Evolutionary conservation across 345 rosid genomes (phyloP).

Genomic region (Moringa oleifera): DNA sequence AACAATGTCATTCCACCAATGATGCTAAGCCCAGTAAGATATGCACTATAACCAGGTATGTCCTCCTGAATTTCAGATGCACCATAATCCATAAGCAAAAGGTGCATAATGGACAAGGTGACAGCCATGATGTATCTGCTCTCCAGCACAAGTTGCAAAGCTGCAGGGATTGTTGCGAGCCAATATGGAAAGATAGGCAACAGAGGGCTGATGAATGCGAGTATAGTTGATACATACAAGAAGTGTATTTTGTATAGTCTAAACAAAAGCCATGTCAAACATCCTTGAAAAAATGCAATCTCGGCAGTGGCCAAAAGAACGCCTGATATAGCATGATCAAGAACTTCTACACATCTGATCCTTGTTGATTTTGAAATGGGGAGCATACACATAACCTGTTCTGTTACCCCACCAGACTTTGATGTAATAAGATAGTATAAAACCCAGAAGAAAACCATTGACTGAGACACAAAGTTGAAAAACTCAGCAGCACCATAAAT

Average conservation of each 20-base stretch:
- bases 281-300: slow-evolving; percentile 88
- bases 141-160: slow-evolving; percentile 63
- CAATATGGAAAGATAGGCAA: slow-evolving; percentile 81
- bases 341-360: slow-evolving; percentile 71
- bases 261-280: slow-evolving; percentile 91
- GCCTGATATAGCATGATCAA: slow-evolving; percentile 78
- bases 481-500: slow-evolving; percentile 92
- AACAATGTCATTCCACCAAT: slow-evolving; percentile 96
- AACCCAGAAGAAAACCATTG: slow-evolving; percentile 82
- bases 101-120: slow-evolving; percentile 55
- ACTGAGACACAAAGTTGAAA: slow-evolving; percentile 78
- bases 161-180: slow-evolving; percentile 89
- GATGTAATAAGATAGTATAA: slow-evolving; percentile 82
- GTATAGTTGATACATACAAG: slow-evolving; percentile 75
- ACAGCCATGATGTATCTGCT: slow-evolving; percentile 65
- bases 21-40: slow-evolving; percentile 89
- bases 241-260: slow-evolving; percentile 80
- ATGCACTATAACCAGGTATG: slow-evolving; percentile 77
- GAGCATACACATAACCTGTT: slow-evolving; percentile 83
- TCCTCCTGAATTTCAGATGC: slow-evolving; percentile 86
- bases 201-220: slow-evolving; percentile 70
- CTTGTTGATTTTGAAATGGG: slow-evolving; percentile 65
- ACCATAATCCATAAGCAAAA: slow-evolving; percentile 78
- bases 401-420: slow-evolving; percentile 92
- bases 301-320: slow-evolving; percentile 95